Percentiles rank a stretch among this genome's conserved stretches.
Evolutionary conservation across 2,329 filamentous ascomycete species (phyloP).

Genomic region (Exutisphaerella laricina): DNA sequence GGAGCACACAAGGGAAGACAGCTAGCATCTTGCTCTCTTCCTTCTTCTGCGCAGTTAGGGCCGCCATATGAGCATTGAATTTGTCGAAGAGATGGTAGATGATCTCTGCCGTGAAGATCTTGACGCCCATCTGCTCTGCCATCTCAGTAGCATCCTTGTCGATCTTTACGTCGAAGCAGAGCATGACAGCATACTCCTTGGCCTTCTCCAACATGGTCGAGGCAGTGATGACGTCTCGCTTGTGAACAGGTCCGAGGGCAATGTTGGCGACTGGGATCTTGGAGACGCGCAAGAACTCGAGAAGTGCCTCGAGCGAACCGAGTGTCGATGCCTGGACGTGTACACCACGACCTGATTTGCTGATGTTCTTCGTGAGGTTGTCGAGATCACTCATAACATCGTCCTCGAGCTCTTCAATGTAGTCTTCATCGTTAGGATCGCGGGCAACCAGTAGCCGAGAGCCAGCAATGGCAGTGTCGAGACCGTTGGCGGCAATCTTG

Average conservation of each 20-base stretch:
- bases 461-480: constrained; percentile 93
- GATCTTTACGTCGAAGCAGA: constrained; percentile 99
- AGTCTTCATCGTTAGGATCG: constrained; percentile 79
- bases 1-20: constrained; percentile 92
- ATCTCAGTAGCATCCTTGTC: constrained; percentile 92
- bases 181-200: constrained; percentile 95
- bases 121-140: constrained; percentile 89
- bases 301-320: constrained; percentile 88
- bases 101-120: constrained; percentile 97
- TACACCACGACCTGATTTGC: constrained; percentile 88
- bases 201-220: constrained; percentile 95
- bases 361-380: constrained; percentile 82
- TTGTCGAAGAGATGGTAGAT: constrained; percentile 98
- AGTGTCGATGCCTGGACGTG: constrained; percentile 96
- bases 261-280: constrained; percentile 99
- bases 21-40: constrained; percentile 93
- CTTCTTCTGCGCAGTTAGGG: constrained; percentile 84
- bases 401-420: constrained; percentile 77
- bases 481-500: constrained; percentile 94
- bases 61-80: constrained; percentile 91
- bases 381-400: constrained; percentile 95
- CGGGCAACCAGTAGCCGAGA: constrained; percentile 92
- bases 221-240: constrained; percentile 91
- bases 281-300: constrained; percentile 91
- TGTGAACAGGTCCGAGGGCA: constrained; percentile 94